Evolutionary conservation across 179 eudicot species (phyloP).

Genomic region (Drosera spatulata): DNA sequence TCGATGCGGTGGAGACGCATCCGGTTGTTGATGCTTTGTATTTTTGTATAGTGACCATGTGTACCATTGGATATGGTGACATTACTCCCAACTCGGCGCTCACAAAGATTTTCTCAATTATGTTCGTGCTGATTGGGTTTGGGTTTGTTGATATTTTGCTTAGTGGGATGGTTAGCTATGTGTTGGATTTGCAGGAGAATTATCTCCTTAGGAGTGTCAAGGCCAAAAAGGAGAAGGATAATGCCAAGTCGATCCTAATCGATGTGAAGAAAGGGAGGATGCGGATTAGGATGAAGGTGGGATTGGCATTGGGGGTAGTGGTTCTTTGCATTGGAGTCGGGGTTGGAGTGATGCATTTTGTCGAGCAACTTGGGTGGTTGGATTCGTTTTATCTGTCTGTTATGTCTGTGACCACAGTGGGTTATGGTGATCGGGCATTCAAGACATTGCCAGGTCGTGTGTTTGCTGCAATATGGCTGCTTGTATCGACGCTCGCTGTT

Average conservation of each 20-base stretch:
- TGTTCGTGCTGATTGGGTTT: constrained; percentile 90
- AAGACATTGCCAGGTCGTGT: constrained; percentile 60
- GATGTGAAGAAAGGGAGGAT: constrained; percentile 95
- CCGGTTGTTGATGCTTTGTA: constrained; percentile 94
- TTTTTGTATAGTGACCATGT: constrained; percentile 97
- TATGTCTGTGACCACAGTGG: constrained; percentile 97
- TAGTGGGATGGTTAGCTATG: constrained; percentile 83
- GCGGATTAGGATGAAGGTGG: constrained; percentile 98
- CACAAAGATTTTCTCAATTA: constrained; percentile 69
- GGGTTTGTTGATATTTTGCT: constrained; percentile 91
- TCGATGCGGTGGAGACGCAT: constrained; percentile 54
- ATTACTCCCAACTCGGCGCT: constrained; percentile 68
- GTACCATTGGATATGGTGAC: constrained; percentile 97
- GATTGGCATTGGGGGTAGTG: constrained; percentile 83
- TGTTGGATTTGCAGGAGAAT: constrained; percentile 92
- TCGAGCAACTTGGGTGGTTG: constrained; percentile 72
- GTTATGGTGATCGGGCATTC: constrained; percentile 92
- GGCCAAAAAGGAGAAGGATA: constrained; percentile 26
- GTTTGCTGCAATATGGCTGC: constrained; percentile 93
- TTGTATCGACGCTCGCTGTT: constrained; percentile 94
- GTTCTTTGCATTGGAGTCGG: constrained; percentile 88
- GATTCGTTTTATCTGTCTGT: constrained; percentile 90
- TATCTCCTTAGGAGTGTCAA: constrained; percentile 54
- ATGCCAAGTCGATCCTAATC: constrained; percentile 40
- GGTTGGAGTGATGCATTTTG: constrained; percentile 67